phyloP scores from a whole-genome alignment of 2,329 filamentous ascomycete species.

The Neonectria ditissima region DNA sequence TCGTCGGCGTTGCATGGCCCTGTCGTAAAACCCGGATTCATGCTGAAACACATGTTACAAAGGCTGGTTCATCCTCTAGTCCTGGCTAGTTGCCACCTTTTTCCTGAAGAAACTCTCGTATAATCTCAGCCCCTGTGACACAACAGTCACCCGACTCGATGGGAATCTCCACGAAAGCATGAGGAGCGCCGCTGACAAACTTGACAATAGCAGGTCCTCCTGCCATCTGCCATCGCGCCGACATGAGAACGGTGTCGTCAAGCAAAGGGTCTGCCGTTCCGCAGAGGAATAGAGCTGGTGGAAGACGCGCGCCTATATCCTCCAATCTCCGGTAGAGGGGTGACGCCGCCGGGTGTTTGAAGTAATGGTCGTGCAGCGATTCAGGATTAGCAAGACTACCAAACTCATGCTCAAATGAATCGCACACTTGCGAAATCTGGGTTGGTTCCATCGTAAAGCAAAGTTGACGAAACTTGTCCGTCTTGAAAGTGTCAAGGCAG shows the following conservation, averaged over 20 bases:
- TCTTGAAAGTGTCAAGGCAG: constrained; percentile 4
- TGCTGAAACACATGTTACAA: too few species aligned
- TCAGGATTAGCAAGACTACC: constrained; percentile 4
- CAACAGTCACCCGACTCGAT: constrained; percentile 18
- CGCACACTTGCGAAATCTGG: background rate
- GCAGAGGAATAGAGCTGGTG: constrained; percentile 29
- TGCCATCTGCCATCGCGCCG: constrained; percentile 30
- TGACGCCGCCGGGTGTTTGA: constrained; percentile 15
- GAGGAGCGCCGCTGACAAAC: constrained; percentile 27
- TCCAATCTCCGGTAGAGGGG: constrained; percentile 24
- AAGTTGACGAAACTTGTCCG: background rate
- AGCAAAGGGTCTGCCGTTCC: constrained; percentile 31
- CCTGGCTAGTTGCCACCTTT: background rate
- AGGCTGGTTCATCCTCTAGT: too few species aligned
- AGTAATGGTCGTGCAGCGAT: constrained; percentile 6
- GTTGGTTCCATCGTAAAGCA: background rate
- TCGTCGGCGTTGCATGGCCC: too few species aligned
- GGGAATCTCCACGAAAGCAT: constrained; percentile 24
- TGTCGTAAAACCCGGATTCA: too few species aligned
- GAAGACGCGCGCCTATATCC: constrained; percentile 9
- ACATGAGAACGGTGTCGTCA: constrained; percentile 35
- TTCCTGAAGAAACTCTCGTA: constrained; percentile 13
- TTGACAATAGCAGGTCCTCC: constrained; percentile 25
- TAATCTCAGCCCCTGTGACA: constrained; percentile 1
- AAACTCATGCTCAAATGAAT: constrained; percentile 13